Conservation (phyloP, 1,139 yeast species). For the Yarrowia galli region DNA sequence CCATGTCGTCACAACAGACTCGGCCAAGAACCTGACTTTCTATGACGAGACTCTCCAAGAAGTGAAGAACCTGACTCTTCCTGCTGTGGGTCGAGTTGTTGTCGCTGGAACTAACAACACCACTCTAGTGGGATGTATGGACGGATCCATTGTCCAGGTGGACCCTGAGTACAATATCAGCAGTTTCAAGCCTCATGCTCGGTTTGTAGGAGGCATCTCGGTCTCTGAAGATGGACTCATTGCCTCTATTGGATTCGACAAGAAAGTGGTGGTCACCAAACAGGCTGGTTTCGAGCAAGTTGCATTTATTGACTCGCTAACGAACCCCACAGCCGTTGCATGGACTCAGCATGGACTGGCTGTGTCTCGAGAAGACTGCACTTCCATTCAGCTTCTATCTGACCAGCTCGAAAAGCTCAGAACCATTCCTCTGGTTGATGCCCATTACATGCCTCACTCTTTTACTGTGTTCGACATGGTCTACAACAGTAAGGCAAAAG, state of each 20-base stretch:
- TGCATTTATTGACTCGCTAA: conserved; percentile 15
- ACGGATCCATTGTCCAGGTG: conserved; percentile 6
- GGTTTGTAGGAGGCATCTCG: conserved; percentile 23
- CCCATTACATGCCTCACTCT: conserved; percentile 25
- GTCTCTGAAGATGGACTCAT: conserved; percentile 27
- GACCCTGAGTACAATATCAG: not conserved
- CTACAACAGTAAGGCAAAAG: not conserved
- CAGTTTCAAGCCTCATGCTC: conserved; percentile 26
- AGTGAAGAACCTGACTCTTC: not conserved
- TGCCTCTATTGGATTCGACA: conserved; percentile 27
- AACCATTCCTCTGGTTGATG: conserved; percentile 31
- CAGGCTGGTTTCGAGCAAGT: conserved; percentile 2
- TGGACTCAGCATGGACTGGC: conserved; percentile 24
- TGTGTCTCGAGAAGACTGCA: conserved; percentile 30
- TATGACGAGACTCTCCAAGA: not conserved
- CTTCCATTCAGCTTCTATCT: conserved; percentile 16
- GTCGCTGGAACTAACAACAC: not conserved
- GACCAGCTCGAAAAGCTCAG: conserved; percentile 3
- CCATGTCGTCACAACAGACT: conserved; percentile 1
- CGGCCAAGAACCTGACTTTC: conserved; percentile 1
- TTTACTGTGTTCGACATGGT: conserved; percentile 34
- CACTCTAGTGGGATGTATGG: conserved; percentile 25
- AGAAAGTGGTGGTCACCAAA: conserved; percentile 24
- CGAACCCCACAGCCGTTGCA: conserved; percentile 24
- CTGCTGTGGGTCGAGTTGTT: conserved; percentile 24